A percentile compares a stretch with the other conserved stretches of the same genome.
Evolutionary conservation across 169 alveolate species (phyloP).

Genomic region (Blepharisma undulans): DNA sequence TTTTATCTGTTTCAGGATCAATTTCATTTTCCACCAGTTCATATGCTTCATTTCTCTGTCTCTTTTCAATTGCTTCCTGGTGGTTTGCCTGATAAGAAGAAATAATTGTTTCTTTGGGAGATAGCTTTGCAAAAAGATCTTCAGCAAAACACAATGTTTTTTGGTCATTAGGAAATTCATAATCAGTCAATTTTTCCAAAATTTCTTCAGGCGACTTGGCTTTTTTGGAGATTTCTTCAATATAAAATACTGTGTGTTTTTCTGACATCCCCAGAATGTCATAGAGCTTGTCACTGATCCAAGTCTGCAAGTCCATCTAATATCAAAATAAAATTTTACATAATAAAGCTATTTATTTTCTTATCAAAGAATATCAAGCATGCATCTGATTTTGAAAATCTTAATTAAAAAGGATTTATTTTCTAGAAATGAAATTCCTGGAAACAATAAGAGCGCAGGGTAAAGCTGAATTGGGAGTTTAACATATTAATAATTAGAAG

Average conservation of each 20-base stretch:
- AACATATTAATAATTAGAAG: neutral
- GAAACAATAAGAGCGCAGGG: neutral
- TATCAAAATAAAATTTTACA: neutral
- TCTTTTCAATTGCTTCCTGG: conserved; percentile 5
- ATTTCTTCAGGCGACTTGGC: neutral
- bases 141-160: neutral
- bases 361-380: neutral
- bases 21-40: neutral
- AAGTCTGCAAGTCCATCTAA: neutral
- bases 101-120: neutral
- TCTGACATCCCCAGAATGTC: conserved; percentile 30
- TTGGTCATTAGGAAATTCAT: conserved; percentile 37
- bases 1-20: neutral
- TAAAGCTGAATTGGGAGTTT: neutral
- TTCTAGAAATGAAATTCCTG: neutral
- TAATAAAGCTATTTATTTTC: neutral
- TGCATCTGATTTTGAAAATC: neutral
- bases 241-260: conserved; percentile 27
- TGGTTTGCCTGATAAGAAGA: neutral
- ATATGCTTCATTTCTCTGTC: neutral
- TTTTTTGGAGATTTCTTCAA: neutral
- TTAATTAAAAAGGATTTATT: neutral
- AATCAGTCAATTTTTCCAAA: neutral
- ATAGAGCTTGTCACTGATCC: conserved; percentile 34
- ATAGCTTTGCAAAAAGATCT: neutral